A percentile compares a stretch with the other conserved stretches of the same genome.
phyloP scores from a whole-genome alignment of 139 green algal species.

The Tetradesmus obliquus region DNA sequence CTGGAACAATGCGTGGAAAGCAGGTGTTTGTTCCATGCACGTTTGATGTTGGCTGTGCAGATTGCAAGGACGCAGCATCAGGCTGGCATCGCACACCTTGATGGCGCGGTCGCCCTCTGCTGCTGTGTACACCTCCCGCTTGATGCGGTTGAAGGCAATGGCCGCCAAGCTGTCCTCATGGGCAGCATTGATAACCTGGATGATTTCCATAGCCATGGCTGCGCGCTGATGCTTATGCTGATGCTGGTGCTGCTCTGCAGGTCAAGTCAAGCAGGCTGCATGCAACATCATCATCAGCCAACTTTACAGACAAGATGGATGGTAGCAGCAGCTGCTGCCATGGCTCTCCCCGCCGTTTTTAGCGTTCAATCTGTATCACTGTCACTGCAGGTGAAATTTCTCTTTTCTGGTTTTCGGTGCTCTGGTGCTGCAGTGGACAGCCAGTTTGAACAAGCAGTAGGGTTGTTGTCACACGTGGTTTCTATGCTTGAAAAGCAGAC shows the following conservation, averaged over 20 bases:
- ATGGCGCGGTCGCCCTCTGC: conserved; percentile 77
- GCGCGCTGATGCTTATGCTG: not conserved
- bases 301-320: not conserved
- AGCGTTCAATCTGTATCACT: too few species aligned
- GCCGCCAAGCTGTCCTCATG: conserved; percentile 67
- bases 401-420: too few species aligned
- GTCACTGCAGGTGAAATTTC: too few species aligned
- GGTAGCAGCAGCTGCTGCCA: not conserved
- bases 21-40: not conserved
- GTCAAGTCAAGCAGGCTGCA: conserved; percentile 9
- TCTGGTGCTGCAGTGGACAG: not conserved
- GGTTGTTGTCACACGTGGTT: too few species aligned
- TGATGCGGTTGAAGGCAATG: conserved; percentile 69
- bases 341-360: not conserved
- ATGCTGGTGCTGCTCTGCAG: not conserved
- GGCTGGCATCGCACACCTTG: conserved; percentile 47
- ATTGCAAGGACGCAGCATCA: not conserved
- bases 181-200: conserved; percentile 56
- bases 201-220: conserved; percentile 67
- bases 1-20: conserved; percentile 40
- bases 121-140: conserved; percentile 71
- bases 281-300: not conserved
- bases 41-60: too few species aligned
- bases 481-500: too few species aligned
- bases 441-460: not conserved